Evolutionary conservation across 1,284 basidiomycete species (phyloP).

Genomic region (Microbotryum lychnidis-dioicae): DNA sequence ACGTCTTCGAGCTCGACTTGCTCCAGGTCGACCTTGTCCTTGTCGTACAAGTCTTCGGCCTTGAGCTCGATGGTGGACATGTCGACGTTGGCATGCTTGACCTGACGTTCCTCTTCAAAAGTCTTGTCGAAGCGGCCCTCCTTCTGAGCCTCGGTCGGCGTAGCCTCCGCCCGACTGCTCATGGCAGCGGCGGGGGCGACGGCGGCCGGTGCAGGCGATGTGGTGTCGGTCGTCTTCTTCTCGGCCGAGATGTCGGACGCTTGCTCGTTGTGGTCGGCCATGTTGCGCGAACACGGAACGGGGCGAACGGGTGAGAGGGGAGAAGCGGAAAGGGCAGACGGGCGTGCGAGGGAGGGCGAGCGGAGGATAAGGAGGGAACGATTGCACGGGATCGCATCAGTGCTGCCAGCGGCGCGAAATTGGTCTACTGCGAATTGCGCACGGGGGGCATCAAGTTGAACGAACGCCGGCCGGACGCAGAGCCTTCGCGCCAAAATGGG

Average conservation of each 20-base stretch:
- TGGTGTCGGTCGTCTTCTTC: constrained; percentile 3
- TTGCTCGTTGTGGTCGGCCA: too few relatives aligned
- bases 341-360: too few relatives aligned
- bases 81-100: constrained; percentile 41
- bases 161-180: neutral
- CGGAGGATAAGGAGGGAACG: too few relatives aligned
- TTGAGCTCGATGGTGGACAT: constrained; percentile 65
- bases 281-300: too few relatives aligned
- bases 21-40: constrained; percentile 95
- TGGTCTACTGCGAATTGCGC: too few relatives aligned
- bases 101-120: constrained; percentile 29
- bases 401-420: too few relatives aligned
- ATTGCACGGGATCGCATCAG: too few relatives aligned
- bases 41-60: constrained; percentile 66
- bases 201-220: constrained; percentile 1
- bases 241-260: constrained; percentile 10
- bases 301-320: too few relatives aligned
- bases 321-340: too few relatives aligned
- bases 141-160: constrained; percentile 18
- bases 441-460: too few relatives aligned
- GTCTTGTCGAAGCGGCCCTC: constrained; percentile 30
- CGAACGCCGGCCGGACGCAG: too few relatives aligned
- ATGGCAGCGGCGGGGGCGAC: neutral
- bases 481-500: too few relatives aligned
- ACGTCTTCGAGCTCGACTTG: constrained; percentile 94